Evolutionary conservation across 257 asterid species (phyloP), one percentile per base, ranked within the genome.

Genomic region (Cinchona pubescens): DNA sequence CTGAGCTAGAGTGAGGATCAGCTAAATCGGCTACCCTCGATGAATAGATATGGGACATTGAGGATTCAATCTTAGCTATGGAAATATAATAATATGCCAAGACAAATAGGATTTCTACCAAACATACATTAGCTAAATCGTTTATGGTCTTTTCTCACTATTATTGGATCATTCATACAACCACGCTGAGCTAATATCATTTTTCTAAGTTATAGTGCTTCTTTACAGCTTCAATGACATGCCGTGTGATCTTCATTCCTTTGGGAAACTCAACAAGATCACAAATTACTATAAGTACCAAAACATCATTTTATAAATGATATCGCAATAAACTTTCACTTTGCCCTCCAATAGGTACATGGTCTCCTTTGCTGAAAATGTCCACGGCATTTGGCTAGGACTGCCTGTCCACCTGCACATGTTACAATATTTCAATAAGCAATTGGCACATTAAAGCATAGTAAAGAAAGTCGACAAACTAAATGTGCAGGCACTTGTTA

Each of bases 381-480:
- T 85, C 96, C 93, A 90, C 10, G 96, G 93, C 68, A 90, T 85
- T 78, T 87, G 85, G 83, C 96, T 87, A 14, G 96, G 93, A n/a
- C 87, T 84, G 71, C 96, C 86, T 61, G 91, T 86, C 96, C 96
- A 90, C 80, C 96, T 88, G 77, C 73, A 34, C 23, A 65, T 38
- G 25, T 4, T n/a, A 27, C 7, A 43, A 25, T 1, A 23, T 67
- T 42, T 67, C 58, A 25, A 25, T 25, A 14, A 70, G 29, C 43
- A 70, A 30, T 49, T 60, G 21, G 43, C 42, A 49, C 21, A 70
- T 3, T 1, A 21, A 30, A 30, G 46, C 32, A 8, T 14, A 16
- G 53, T 40, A n/a, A 23, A 37, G 34, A 66, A 40, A 14, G 43
- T 45, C 34, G 40, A 48, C n/a, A 3, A 21, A n/a, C 30, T 21